Conservation (phyloP, 148 eudicot species). For the Agrostemma githago region DNA sequence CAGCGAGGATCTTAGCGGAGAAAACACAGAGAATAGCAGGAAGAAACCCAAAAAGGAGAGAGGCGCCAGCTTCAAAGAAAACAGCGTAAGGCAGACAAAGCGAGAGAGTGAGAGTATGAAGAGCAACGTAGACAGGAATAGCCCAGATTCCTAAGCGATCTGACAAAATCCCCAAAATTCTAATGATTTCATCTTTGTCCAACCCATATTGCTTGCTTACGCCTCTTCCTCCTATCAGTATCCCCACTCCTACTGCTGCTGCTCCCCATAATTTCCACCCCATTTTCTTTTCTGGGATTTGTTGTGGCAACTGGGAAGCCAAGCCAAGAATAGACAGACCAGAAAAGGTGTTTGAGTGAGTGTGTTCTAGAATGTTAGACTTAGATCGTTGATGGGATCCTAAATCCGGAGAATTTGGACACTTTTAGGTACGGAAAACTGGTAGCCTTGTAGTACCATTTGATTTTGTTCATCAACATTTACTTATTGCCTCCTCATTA, state of each 20-base stretch:
- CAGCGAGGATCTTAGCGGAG: slow-evolving; percentile 72
- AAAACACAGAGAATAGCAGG: slow-evolving; percentile 70
- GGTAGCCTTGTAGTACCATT: too few species aligned
- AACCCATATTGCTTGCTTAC: slow-evolving; percentile 33
- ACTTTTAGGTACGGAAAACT: too few species aligned
- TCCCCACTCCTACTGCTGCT: slow-evolving; percentile 22
- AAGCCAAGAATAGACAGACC: too few species aligned
- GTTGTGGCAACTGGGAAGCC: too few species aligned
- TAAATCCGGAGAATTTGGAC: too few species aligned
- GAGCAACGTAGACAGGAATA: slow-evolving; percentile 60
- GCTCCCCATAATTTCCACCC: slow-evolving; percentile 24
- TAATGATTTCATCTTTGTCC: slow-evolving; percentile 38
- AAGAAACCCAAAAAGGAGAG: slow-evolving; percentile 70
- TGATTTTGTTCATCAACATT: too few species aligned
- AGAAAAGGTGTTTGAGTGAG: too few species aligned
- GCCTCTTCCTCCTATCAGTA: slow-evolving; percentile 20
- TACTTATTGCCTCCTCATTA: too few species aligned
- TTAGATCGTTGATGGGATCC: too few species aligned
- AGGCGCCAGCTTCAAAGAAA: slow-evolving; percentile 83
- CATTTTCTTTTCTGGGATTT: slow-evolving; percentile 12
- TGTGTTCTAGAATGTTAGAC: too few species aligned
- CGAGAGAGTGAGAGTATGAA: slow-evolving; percentile 64
- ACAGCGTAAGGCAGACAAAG: slow-evolving; percentile 75
- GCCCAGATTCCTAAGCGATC: slow-evolving; percentile 72
- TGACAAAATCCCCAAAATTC: slow-evolving; percentile 31